Conservation (phyloP, 441 rosid species). For the Corymbia calophylla region DNA sequence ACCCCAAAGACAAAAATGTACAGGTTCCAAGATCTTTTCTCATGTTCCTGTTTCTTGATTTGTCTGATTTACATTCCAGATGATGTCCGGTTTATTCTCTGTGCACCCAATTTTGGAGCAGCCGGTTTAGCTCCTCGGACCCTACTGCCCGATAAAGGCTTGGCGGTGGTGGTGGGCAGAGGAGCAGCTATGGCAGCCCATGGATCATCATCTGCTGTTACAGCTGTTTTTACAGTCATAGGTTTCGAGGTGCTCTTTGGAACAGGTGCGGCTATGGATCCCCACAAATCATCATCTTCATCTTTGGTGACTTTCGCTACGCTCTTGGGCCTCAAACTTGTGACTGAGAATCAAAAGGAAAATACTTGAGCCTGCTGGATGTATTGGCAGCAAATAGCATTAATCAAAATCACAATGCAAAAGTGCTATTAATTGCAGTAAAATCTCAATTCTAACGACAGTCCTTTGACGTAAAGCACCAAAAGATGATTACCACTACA, state of each 20-base stretch:
- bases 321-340: constrained; percentile 49
- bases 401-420: not conserved
- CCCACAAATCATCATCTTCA: constrained; percentile 95
- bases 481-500: not conserved
- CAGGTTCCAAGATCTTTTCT: constrained; percentile 3
- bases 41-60: not conserved
- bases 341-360: constrained; percentile 22
- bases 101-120: constrained; percentile 79
- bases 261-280: constrained; percentile 86
- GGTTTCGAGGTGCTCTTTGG: constrained; percentile 66
- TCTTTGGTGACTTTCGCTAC: constrained; percentile 34
- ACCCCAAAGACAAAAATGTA: constrained; percentile 37
- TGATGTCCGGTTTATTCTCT: constrained; percentile 80
- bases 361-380: not conserved
- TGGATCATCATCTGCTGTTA: constrained; percentile 58
- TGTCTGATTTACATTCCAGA: constrained; percentile 43
- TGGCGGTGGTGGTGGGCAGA: constrained; percentile 73
- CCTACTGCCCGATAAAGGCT: constrained; percentile 70
- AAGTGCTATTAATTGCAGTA: not conserved
- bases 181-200: constrained; percentile 99
- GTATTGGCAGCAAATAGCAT: not conserved
- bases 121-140: constrained; percentile 72
- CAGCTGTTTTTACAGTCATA: constrained; percentile 49
- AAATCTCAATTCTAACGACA: not conserved
- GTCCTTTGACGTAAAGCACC: not conserved